Evolutionary conservation across 345 rosid genomes (phyloP).

Genomic region (Rubroshorea leprosula): DNA sequence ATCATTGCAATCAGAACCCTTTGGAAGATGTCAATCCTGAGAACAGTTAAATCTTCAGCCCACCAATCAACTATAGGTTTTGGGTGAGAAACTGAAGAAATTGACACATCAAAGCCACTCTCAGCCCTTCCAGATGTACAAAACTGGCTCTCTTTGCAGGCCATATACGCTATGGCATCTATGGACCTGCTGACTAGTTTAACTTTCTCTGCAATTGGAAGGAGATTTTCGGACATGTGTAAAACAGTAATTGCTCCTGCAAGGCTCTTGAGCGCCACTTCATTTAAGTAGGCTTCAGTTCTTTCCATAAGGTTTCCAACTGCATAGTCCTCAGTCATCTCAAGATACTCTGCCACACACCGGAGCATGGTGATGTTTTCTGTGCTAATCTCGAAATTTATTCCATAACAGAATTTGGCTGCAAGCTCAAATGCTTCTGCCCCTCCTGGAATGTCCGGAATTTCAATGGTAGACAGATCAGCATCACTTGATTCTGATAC

Average conservation of each 20-base stretch:
- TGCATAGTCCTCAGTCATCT: slow-evolving; percentile 78
- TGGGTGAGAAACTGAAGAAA: slow-evolving; percentile 30
- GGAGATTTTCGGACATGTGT: slow-evolving; percentile 45
- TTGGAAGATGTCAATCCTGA: slow-evolving; percentile 77
- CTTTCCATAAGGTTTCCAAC: slow-evolving; percentile 66
- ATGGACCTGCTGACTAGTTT: slow-evolving; percentile 70
- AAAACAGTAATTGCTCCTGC: slow-evolving; percentile 61
- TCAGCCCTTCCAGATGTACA: slow-evolving; percentile 38
- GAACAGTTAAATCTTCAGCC: slow-evolving; percentile 79
- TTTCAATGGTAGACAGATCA: slow-evolving; percentile 42
- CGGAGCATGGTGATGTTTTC: slow-evolving; percentile 75
- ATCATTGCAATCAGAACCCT: slow-evolving; percentile 78
- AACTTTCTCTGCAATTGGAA: slow-evolving; percentile 69
- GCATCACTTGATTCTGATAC: slow-evolving; percentile 58
- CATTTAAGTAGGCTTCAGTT: slow-evolving; percentile 70
- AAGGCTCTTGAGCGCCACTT: slow-evolving; percentile 70
- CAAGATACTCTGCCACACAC: slow-evolving; percentile 79
- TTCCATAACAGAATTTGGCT: slow-evolving; percentile 87
- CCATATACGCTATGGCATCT: slow-evolving; percentile 68
- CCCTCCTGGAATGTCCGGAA: slow-evolving; percentile 66
- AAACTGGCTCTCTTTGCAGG: slow-evolving; percentile 70
- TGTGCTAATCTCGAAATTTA: slow-evolving; percentile 71
- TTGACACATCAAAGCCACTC: slow-evolving; percentile 26
- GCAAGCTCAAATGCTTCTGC: slow-evolving; percentile 79
- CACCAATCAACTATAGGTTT: slow-evolving; percentile 78